A percentile compares a stretch with the other conserved stretches of the same genome.
Evolutionary conservation across 352 stramenopile genomes (phyloP).

Genomic region (Pythium vanterpoolii): DNA sequence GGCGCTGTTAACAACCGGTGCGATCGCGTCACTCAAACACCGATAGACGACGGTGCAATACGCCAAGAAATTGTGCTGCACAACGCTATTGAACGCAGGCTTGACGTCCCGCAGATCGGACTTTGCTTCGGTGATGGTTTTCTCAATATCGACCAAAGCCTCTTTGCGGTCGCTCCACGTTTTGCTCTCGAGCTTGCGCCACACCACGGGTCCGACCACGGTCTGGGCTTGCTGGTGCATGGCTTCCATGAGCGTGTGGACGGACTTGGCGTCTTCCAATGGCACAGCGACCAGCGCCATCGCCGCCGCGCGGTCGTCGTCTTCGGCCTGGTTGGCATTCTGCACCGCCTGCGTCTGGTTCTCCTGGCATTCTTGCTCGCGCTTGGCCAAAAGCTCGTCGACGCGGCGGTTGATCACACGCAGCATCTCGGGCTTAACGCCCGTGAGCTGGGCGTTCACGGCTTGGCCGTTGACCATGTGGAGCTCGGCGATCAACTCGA

Average conservation of each 20-base stretch:
- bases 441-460: conserved; percentile 38
- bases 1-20: conserved; percentile 67
- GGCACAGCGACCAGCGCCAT: conserved; percentile 38
- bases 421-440: conserved; percentile 74
- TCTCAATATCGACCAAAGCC: conserved; percentile 71
- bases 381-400: conserved; percentile 56
- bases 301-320: conserved; percentile 24
- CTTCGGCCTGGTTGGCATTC: conserved; percentile 46
- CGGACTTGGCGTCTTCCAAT: conserved; percentile 47
- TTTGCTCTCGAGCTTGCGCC: conserved; percentile 79
- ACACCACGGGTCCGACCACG: conserved; percentile 60
- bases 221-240: conserved; percentile 35
- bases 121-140: conserved; percentile 63
- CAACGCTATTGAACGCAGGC: conserved; percentile 49
- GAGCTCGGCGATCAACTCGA: conserved; percentile 68
- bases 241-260: conserved; percentile 40
- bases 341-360: conserved; percentile 18
- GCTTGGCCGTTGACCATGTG: conserved; percentile 35
- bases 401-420: conserved; percentile 70
- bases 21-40: conserved; percentile 60
- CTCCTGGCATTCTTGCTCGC: conserved; percentile 29
- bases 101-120: conserved; percentile 66
- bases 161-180: conserved; percentile 84
- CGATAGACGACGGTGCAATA: conserved; percentile 65
- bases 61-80: conserved; percentile 61